Evolutionary conservation across 2,329 filamentous ascomycete genomes (phyloP).

Genomic region (Aspergillus calidoustus): DNA sequence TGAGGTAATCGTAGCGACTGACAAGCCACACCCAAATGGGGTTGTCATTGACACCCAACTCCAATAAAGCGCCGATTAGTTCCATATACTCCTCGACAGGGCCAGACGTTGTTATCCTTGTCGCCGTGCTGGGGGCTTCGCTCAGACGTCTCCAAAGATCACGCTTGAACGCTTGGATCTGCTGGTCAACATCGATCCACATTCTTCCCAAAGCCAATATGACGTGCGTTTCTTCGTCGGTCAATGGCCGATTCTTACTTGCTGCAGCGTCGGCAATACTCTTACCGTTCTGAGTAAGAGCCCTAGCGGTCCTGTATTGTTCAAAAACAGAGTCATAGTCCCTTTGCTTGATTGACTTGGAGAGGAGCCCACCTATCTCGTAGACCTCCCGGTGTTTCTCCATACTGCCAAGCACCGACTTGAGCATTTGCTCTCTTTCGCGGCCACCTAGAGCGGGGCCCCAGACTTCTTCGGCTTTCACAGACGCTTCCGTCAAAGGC

Average conservation of each 20-base stretch:
- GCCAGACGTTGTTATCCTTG: constrained; percentile 54
- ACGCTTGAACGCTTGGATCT: constrained; percentile 84
- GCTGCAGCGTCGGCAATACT: constrained; percentile 65
- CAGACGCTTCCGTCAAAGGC: constrained; percentile 84
- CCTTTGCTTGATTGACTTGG: constrained; percentile 84
- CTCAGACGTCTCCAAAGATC: constrained; percentile 85
- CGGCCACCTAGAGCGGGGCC: constrained; percentile 88
- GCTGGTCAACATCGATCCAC: constrained; percentile 91
- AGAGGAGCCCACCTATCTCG: constrained; percentile 75
- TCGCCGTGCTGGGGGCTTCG: constrained; percentile 64
- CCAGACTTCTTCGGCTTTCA: constrained; percentile 97
- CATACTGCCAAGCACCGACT: constrained; percentile 74
- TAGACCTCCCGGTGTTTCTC: constrained; percentile 81
- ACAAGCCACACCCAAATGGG: constrained; percentile 96
- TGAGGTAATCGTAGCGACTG: constrained; percentile 86
- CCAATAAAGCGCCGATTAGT: constrained; percentile 84
- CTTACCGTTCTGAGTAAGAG: constrained; percentile 77
- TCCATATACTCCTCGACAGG: constrained; percentile 86
- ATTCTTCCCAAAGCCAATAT: constrained; percentile 88
- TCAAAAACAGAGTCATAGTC: constrained; percentile 89
- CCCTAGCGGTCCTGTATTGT: constrained; percentile 81
- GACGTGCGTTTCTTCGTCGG: constrained; percentile 80
- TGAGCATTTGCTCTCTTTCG: constrained; percentile 87
- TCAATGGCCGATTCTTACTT: constrained; percentile 60
- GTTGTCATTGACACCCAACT: constrained; percentile 92